These are phyloP conservation scores for Diutina neorugosa DNA, from an alignment of 1,139 yeast genomes.

Conservation along the genomic window DNA sequence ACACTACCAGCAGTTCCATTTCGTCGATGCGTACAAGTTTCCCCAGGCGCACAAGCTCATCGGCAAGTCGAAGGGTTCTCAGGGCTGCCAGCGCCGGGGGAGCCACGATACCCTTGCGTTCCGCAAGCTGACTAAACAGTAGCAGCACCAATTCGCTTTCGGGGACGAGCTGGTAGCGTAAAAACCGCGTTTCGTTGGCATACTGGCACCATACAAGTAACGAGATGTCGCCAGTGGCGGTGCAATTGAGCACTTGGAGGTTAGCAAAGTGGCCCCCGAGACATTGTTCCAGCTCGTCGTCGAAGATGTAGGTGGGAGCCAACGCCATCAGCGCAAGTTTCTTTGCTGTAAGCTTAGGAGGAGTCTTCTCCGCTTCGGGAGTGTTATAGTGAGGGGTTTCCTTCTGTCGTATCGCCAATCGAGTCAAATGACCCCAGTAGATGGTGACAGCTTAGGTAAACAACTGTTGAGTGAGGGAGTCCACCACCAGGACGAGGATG, in stretches of 20 bases:
- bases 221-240: not conserved
- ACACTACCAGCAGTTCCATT: not conserved
- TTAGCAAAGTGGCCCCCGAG: not conserved
- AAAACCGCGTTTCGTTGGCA: not conserved
- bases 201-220: not conserved
- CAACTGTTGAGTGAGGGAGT: constrained; percentile 26
- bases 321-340: constrained; percentile 21
- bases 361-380: constrained; percentile 27
- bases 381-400: constrained; percentile 41
- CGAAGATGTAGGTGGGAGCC: constrained; percentile 8
- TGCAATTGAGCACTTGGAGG: not conserved
- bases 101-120: not conserved
- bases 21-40: not conserved
- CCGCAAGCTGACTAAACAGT: not conserved
- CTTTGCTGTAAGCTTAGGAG: constrained; percentile 16
- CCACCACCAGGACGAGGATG: constrained; percentile 37
- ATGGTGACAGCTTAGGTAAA: constrained; percentile 35
- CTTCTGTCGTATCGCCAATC: constrained; percentile 35
- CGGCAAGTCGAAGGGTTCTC: not conserved
- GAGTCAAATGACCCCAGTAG: constrained; percentile 50
- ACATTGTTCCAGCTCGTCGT: not conserved
- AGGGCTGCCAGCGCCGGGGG: not conserved
- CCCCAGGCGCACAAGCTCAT: not conserved
- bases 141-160: not conserved
- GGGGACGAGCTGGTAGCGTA: not conserved